A percentile compares a stretch with the other conserved stretches of the same genome.
These are phyloP conservation scores for Rhizopogon parksii DNA, from an alignment of 1,284 basidiomycete genomes.

Conservation along the genomic window DNA sequence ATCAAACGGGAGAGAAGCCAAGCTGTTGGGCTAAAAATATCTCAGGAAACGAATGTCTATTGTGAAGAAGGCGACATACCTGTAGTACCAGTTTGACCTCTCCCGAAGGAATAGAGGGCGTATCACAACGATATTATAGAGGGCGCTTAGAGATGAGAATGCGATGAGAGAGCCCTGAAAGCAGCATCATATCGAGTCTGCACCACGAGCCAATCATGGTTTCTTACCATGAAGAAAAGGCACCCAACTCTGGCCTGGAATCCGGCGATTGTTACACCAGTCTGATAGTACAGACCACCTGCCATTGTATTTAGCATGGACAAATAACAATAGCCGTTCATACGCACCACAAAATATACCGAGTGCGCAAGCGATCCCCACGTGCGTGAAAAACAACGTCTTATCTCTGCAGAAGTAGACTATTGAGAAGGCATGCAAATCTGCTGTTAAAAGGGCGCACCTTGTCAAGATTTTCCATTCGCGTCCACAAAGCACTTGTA, in stretches of 20 bases:
- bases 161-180: conserved; percentile 74
- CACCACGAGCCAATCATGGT: background rate
- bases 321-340: conserved; percentile 4
- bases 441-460: conserved; percentile 29
- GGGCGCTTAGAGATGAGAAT: conserved; percentile 80
- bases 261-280: conserved; percentile 74
- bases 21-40: conserved; percentile 57
- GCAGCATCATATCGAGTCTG: conserved; percentile 3
- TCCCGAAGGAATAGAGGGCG: conserved; percentile 83
- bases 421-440: background rate
- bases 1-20: conserved; percentile 82
- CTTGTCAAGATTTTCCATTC: conserved; percentile 79
- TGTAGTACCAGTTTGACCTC: conserved; percentile 74
- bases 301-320: conserved; percentile 7
- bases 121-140: conserved; percentile 79
- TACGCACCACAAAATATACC: conserved; percentile 72
- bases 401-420: conserved; percentile 53
- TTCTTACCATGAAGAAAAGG: conserved; percentile 77
- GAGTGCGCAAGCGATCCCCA: conserved; percentile 59
- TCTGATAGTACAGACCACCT: conserved; percentile 82
- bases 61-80: conserved; percentile 32
- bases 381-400: conserved; percentile 73
- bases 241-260: conserved; percentile 91
- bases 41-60: conserved; percentile 3
- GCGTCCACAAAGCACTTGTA: conserved; percentile 69